Evolutionary conservation across 208 protist species (phyloP).

Genomic region (Endotrypanum monterogeii): DNA sequence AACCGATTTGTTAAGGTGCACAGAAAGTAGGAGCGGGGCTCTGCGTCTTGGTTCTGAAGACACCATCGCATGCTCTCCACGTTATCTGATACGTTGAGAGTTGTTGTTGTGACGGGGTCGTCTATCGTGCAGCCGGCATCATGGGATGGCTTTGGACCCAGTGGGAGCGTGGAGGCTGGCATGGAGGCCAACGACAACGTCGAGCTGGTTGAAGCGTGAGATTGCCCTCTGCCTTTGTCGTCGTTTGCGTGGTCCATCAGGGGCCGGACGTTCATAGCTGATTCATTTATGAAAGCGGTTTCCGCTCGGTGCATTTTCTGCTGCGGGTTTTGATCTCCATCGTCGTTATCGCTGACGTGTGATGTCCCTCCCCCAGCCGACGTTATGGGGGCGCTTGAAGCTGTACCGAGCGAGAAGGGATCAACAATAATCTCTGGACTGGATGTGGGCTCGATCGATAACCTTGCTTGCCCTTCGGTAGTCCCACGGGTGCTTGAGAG

Average conservation of each 20-base stretch:
- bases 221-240: not conserved
- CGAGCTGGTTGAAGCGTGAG: not conserved
- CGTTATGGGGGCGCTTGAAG: constrained; percentile 15
- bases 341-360: not conserved
- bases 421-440: constrained; percentile 20
- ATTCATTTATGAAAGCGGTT: constrained; percentile 18
- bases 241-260: constrained; percentile 19
- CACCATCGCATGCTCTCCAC: constrained; percentile 17
- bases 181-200: not conserved
- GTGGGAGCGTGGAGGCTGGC: constrained; percentile 9
- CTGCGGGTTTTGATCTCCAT: not conserved
- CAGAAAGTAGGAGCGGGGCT: constrained; percentile 58
- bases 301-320: constrained; percentile 6
- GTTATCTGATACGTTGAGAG: not conserved
- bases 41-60: constrained; percentile 21
- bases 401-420: constrained; percentile 14
- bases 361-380: not conserved
- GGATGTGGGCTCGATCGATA: not conserved
- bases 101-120: not conserved
- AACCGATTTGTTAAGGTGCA: constrained; percentile 47
- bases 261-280: constrained; percentile 30
- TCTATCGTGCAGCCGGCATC: not conserved
- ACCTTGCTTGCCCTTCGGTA: not conserved
- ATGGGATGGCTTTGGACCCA: not conserved
- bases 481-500: not conserved